These are phyloP conservation scores for Butyriboletus loyo DNA, from an alignment of 768 basidiomycete species.

Conservation along the genomic window DNA sequence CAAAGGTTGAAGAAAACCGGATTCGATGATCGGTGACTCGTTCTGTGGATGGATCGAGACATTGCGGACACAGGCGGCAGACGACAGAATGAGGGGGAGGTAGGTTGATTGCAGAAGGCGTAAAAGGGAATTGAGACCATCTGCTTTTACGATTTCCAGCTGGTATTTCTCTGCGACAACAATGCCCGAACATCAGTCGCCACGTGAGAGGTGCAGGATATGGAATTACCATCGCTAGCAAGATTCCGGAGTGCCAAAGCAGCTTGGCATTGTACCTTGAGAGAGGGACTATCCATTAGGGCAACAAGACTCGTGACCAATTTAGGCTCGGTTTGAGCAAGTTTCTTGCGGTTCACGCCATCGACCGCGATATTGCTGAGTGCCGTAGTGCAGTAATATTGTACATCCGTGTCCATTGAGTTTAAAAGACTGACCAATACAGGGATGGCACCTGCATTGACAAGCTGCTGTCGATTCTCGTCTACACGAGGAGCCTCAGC, in stretches of 20 bases:
- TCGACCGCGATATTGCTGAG: constrained; percentile 98
- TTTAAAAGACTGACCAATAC: constrained; percentile 93
- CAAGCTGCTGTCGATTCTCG: constrained; percentile 97
- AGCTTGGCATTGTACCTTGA: constrained; percentile 99
- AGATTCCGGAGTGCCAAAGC: constrained; percentile 94
- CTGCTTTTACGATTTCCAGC: constrained; percentile 94
- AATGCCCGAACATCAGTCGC: constrained; percentile 2
- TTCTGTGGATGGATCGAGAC: constrained; percentile 98
- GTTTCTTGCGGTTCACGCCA: constrained; percentile 89
- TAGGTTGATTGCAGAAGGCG: constrained; percentile 96
- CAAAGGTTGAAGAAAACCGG: constrained; percentile 92
- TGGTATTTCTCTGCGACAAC: constrained; percentile 86
- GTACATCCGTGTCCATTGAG: constrained; percentile 97
- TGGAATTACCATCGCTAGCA: constrained; percentile 80
- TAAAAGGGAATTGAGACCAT: constrained; percentile 87
- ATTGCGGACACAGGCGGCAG: constrained; percentile 97
- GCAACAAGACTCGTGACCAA: constrained; percentile 90
- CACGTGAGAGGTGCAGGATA: constrained; percentile 14
- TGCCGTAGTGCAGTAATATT: constrained; percentile 99
- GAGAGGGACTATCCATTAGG: constrained; percentile 94
- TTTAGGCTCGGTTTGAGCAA: constrained; percentile 91
- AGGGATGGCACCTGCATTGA: constrained; percentile 97
- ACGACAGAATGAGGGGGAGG: constrained; percentile 95
- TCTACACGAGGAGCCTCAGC: constrained; percentile 46
- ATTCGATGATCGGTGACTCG: constrained; percentile 98